phyloP scores from a whole-genome alignment of 1,284 basidiomycete species.

The Cryptococcus maquisensis region DNA sequence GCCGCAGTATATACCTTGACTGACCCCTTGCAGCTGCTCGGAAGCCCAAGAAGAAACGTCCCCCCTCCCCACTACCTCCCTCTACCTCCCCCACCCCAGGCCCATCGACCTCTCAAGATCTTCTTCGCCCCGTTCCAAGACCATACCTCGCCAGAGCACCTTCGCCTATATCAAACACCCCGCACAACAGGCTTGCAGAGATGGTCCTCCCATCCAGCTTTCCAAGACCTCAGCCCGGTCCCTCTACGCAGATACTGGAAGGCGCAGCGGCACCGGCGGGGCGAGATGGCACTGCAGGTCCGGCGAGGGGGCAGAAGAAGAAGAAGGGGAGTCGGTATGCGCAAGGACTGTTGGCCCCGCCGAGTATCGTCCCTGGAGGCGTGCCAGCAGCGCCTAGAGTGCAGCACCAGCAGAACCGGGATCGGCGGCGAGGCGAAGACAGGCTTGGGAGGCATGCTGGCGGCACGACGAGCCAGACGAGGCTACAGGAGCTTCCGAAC shows the following conservation, averaged over 20 bases:
- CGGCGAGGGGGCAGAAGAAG: conserved; percentile 2
- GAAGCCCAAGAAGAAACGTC: conserved; percentile 31
- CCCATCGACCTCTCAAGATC: background rate
- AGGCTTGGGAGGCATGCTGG: background rate
- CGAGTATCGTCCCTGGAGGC: conserved; percentile 37
- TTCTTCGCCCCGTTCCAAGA: conserved; percentile 22
- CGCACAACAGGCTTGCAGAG: conserved; percentile 20
- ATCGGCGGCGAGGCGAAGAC: background rate
- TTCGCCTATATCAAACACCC: conserved; percentile 27
- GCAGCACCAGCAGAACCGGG: conserved; percentile 12
- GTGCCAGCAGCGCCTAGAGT: conserved; percentile 19
- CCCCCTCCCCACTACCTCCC: conserved; percentile 6
- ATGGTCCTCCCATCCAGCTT: conserved; percentile 22
- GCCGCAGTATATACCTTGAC: background rate
- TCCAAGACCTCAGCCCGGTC: background rate
- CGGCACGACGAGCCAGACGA: conserved; percentile 17
- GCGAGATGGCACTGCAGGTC: background rate
- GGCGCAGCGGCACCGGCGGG: background rate
- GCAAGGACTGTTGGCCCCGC: conserved; percentile 28
- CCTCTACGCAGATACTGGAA: background rate
- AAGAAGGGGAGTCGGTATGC: conserved; percentile 19
- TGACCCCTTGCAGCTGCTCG: conserved; percentile 2
- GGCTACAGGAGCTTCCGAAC: conserved; percentile 26
- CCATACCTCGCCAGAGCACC: conserved; percentile 44
- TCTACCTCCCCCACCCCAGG: background rate